Evolutionary conservation across 495 filamentous ascomycete genomes (phyloP), one percentile per base, ranked within the genome.

Genomic region (Cladorrhinum samala): DNA sequence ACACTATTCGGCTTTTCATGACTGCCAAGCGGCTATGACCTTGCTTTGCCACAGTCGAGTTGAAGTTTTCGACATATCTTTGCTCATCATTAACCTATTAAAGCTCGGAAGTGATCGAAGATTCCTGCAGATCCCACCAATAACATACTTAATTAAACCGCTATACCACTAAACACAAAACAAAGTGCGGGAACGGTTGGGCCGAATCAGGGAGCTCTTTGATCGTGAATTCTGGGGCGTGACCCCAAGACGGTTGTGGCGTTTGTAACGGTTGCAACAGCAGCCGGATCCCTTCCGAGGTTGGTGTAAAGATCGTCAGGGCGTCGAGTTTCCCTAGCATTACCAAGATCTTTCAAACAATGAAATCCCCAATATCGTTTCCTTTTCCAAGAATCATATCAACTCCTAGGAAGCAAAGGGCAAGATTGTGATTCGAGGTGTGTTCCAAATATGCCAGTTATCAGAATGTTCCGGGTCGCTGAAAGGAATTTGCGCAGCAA

Each of bases 381-480:
- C n/a, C n/a, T n/a, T n/a, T n/a, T n/a, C n/a, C n/a, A n/a, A n/a
- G n/a, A n/a, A n/a, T n/a, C n/a, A n/a, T n/a, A n/a, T n/a, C n/a
- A n/a, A n/a, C n/a, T n/a, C n/a, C n/a, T n/a, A n/a, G n/a, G 27
- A 33, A 33, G 6, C 27, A 33, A 33, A 33, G 27, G 11, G 11
- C 27, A 33, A 33, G 27, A 33, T 5, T 33, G 27, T 6, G 27
- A 33, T 33, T 33, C 27, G 6, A 11, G 57, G 60, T 17, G 57
- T 60, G 16, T 58, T 13, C 55, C 59, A 62, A 6, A 60, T 39
- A 42, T 62, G 49, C 65, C 65, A 68, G 27, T 58, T 57, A 25
- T 64, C 62, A 16, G 60, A 63, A 30, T 57, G 39, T 17, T 52
- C 21, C 2, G 63, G 65, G 17, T 68, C 60, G 7, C 60, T 60